These are phyloP conservation scores for Rhododendron ovatum DNA, from an alignment of 148 eudicot genomes.

Conservation along the genomic window DNA sequence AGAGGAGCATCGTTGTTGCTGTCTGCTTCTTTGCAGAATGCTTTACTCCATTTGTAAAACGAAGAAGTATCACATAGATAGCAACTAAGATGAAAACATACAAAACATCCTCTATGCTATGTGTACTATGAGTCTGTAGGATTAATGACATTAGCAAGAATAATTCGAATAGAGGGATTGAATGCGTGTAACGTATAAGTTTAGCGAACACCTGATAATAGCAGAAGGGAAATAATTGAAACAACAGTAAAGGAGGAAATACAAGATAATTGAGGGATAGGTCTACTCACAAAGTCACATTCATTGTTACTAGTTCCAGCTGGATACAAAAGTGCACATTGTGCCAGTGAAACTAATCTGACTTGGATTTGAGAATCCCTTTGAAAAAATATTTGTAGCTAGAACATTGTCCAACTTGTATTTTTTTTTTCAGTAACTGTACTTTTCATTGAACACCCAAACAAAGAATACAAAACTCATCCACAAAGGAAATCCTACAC, in stretches of 20 bases:
- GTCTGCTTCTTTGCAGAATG: not conserved
- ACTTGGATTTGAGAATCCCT: not conserved
- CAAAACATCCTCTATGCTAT: not conserved
- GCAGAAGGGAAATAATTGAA: not conserved
- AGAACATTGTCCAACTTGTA: not conserved
- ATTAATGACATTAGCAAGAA: not conserved
- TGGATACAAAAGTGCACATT: not conserved
- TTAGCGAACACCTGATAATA: not conserved
- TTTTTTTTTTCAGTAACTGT: no score
- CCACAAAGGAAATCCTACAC: no score
- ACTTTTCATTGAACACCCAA: no score
- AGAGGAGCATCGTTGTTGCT: not conserved
- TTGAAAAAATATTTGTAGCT: not conserved
- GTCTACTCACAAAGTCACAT: not conserved
- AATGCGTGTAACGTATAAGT: not conserved
- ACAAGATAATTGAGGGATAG: not conserved
- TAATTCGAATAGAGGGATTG: not conserved
- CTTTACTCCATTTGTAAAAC: not conserved
- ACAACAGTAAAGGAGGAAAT: not conserved
- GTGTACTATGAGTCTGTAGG: not conserved
- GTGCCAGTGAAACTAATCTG: not conserved
- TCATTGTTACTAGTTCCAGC: not conserved
- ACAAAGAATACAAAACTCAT: no score
- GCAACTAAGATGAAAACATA: not conserved
- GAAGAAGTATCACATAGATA: not conserved